A percentile compares a stretch with the other conserved stretches of the same genome.
Conservation (phyloP, 2,329 filamentous ascomycete species). For the Monosporascus sp. region DNA sequence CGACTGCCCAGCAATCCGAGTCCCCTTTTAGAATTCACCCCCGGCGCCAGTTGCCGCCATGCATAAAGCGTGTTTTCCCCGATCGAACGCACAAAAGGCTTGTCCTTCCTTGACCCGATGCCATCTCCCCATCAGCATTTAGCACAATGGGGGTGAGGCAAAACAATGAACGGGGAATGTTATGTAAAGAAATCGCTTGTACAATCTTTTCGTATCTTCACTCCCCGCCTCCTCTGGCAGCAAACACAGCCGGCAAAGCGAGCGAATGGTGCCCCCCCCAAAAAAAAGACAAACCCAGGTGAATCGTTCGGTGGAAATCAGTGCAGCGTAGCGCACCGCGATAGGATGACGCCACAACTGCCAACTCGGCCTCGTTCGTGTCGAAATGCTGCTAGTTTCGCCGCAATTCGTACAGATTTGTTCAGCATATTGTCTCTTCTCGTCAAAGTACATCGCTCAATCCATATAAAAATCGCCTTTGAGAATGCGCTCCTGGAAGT, state of each 20-base stretch:
- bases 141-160: neutral
- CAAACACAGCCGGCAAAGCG: neutral
- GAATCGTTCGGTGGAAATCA: neutral
- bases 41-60: neutral
- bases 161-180: neutral
- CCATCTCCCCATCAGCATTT: neutral
- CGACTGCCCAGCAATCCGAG: neutral
- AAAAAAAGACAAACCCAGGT: neutral
- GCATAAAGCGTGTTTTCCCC: neutral
- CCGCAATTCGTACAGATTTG: neutral
- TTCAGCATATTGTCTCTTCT: neutral
- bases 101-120: neutral
- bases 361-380: neutral
- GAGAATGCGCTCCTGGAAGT: constrained; percentile 93
- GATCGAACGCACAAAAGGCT: neutral
- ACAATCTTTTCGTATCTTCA: neutral
- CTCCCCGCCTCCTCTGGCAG: neutral
- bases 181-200: neutral
- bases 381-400: neutral
- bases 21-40: neutral
- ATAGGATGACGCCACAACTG: neutral
- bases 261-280: neutral
- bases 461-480: constrained; percentile 99
- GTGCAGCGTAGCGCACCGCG: neutral
- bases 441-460: constrained; percentile 36